Base-by-base conservation (phyloP, 192 early-diverging fungal species). In the Podila epigama region DNA sequence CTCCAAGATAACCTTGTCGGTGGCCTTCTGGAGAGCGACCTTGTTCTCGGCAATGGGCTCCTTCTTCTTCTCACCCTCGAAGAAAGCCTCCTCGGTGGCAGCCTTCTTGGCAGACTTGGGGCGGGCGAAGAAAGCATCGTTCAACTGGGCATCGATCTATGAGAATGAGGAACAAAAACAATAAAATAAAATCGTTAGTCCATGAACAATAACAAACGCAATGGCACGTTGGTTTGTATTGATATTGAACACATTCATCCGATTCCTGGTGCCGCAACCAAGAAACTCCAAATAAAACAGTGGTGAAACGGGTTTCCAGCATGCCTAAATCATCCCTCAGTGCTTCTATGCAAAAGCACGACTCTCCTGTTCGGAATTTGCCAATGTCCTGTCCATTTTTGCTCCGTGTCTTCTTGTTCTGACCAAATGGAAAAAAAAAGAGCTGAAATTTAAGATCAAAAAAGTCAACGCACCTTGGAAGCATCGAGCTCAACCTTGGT, bases 51-150 rank as follows among this genome's bases (percentile, higher is more conserved):
- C 84, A 85, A 92, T 83, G 73, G 85, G 84, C 87, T 91, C 88
- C 90, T 95, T 93, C 87, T 91, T 80, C 68, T 84, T 75, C 68
- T 86, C 81, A 64, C 88, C 86, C 63, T 84, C 92, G 72, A 98
- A 95, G 88, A 97, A 92, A 85, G 92, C 94, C 84, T 92, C 92
- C 83, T 95, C 95, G 63, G 91, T 91, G 54, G 87, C 88, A 82
- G 89, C 89, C 69, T 88, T 87, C 85, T 90, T 93, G 68, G 83
- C 71, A 53, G 81, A 86, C 82, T 90, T 87, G 78, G 88, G 85
- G 70, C 84, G 82, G 86, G 94, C 92, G 89, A 99, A 99, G 92
- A 94, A 96, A 54, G 84, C 89, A 83, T 99, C 98, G 89, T 90
- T 88, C 83, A 98, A 89, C 90, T 95, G 90, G 66, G 79, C 91